A percentile compares a stretch with the other conserved stretches of the same genome.
Conservation (phyloP, 2,329 filamentous ascomycete genomes). For the Fusarium robinianum region DNA sequence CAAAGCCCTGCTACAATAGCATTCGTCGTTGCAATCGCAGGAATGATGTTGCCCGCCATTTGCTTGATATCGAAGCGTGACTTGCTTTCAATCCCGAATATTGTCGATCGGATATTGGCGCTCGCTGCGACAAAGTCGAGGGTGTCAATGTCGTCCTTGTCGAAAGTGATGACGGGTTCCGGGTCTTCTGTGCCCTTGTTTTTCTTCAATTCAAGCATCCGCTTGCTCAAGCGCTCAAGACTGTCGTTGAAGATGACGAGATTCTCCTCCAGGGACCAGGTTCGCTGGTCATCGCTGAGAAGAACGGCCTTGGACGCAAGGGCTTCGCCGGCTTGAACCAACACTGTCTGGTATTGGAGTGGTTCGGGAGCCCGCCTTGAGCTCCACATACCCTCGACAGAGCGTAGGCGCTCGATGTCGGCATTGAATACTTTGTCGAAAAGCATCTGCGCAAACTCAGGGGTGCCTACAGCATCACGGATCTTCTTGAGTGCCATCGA, state of each 20-base stretch:
- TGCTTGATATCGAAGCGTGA: slow-evolving; percentile 98
- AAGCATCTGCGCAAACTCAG: slow-evolving; percentile 75
- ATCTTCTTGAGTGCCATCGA: slow-evolving; percentile 83
- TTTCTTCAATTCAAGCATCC: slow-evolving; percentile 67
- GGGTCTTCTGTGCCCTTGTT: slow-evolving; percentile 52
- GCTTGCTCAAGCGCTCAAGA: slow-evolving; percentile 73
- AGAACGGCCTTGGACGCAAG: slow-evolving; percentile 59
- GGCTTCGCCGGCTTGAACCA: slow-evolving; percentile 54
- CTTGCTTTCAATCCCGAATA: slow-evolving; percentile 88
- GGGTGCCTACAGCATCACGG: slow-evolving; percentile 76
- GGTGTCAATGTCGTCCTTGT: slow-evolving; percentile 96
- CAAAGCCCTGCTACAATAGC: slow-evolving; percentile 93
- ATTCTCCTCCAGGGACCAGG: slow-evolving; percentile 85
- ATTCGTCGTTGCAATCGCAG: slow-evolving; percentile 96
- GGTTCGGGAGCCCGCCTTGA: slow-evolving; percentile 73
- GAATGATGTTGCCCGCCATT: slow-evolving; percentile 99
- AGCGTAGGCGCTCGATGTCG: slow-evolving; percentile 79
- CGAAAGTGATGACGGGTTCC: slow-evolving; percentile 77
- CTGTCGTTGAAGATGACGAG: slow-evolving; percentile 86
- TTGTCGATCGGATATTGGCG: slow-evolving; percentile 82
- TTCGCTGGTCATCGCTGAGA: slow-evolving; percentile 69
- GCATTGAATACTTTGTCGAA: slow-evolving; percentile 92
- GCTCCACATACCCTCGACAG: slow-evolving; percentile 98
- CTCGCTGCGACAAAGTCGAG: slow-evolving; percentile 91
- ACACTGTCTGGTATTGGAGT: slow-evolving; percentile 68